A percentile compares a stretch with the other conserved stretches of the same genome.
These are phyloP conservation scores for Austropuccinia psidii DNA, from an alignment of 1,284 basidiomycete species.

Conservation along the genomic window DNA sequence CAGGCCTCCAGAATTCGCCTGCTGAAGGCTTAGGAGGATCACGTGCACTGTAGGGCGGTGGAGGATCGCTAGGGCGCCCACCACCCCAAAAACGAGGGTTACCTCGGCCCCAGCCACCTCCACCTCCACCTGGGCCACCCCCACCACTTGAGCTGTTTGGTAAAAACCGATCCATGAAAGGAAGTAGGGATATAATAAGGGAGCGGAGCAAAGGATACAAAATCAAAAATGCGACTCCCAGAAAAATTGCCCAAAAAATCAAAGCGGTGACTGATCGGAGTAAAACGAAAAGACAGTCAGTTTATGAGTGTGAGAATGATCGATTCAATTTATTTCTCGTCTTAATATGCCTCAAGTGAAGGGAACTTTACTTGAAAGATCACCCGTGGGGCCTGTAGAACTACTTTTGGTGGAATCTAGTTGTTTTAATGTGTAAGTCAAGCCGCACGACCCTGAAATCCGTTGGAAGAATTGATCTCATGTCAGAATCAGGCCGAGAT, in stretches of 20 bases:
- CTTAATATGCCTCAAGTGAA: too few species aligned
- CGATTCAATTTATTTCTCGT: too few species aligned
- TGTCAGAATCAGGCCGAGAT: constrained; percentile 73
- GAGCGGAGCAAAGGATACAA: constrained; percentile 38
- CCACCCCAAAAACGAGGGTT: constrained; percentile 37
- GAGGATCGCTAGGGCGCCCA: constrained; percentile 51
- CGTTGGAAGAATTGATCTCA: too few species aligned
- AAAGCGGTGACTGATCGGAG: constrained; percentile 22
- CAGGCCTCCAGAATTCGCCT: constrained; percentile 54
- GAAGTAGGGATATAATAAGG: constrained; percentile 36
- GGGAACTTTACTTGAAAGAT: too few species aligned
- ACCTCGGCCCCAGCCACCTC: constrained; percentile 43
- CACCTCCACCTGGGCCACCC: constrained; percentile 54
- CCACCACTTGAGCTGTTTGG: constrained; percentile 40
- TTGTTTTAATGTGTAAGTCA: constrained; percentile 37
- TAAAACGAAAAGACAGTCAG: neutral
- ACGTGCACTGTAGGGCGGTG: constrained; percentile 67
- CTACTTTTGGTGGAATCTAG: constrained; percentile 29
- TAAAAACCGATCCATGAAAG: constrained; percentile 45
- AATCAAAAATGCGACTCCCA: constrained; percentile 13
- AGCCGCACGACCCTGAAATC: constrained; percentile 42
- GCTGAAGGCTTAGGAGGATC: constrained; percentile 44
- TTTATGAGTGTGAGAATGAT: neutral
- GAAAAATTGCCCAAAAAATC: constrained; percentile 15
- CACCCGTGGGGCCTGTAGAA: constrained; percentile 9